These are phyloP conservation scores for Tulasnella sp. DNA, from an alignment of 768 basidiomycete species.

Conservation along the genomic window DNA sequence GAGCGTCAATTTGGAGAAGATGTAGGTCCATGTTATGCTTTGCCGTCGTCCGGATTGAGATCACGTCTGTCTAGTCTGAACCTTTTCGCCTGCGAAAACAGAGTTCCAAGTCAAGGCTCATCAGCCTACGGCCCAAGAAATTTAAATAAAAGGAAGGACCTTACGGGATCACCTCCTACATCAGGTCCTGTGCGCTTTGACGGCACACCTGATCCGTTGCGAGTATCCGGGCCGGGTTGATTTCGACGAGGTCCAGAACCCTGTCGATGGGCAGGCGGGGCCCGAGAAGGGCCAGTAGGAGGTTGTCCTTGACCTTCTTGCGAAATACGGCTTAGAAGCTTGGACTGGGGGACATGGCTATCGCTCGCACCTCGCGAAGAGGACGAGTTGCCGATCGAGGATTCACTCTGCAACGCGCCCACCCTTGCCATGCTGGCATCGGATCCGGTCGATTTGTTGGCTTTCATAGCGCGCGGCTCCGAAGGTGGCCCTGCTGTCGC, in stretches of 20 bases:
- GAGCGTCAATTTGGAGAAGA: neutral
- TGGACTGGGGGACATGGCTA: slow-evolving; percentile 1
- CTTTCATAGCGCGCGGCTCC: slow-evolving; percentile 30
- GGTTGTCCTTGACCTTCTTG: slow-evolving; percentile 8
- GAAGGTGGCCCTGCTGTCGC: slow-evolving; percentile 20
- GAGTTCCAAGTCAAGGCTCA: neutral
- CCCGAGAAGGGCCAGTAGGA: slow-evolving; percentile 10
- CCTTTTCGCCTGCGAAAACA: neutral
- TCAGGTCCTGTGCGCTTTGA: slow-evolving; percentile 3
- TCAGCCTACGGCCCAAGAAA: neutral
- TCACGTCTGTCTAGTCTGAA: neutral
- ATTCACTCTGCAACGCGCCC: neutral
- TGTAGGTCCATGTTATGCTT: neutral
- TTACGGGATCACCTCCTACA: neutral
- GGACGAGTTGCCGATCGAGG: neutral
- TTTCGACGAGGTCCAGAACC: neutral
- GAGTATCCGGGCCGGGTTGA: neutral
- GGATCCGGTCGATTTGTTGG: neutral
- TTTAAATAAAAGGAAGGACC: neutral
- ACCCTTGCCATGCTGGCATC: neutral
- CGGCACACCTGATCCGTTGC: neutral
- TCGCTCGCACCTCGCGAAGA: neutral
- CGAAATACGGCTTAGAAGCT: slow-evolving; percentile 10
- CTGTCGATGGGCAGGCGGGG: neutral
- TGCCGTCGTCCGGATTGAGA: neutral